Evolutionary conservation across 352 stramenopile species (phyloP).

Genomic region (Globisporangium apiculatum): DNA sequence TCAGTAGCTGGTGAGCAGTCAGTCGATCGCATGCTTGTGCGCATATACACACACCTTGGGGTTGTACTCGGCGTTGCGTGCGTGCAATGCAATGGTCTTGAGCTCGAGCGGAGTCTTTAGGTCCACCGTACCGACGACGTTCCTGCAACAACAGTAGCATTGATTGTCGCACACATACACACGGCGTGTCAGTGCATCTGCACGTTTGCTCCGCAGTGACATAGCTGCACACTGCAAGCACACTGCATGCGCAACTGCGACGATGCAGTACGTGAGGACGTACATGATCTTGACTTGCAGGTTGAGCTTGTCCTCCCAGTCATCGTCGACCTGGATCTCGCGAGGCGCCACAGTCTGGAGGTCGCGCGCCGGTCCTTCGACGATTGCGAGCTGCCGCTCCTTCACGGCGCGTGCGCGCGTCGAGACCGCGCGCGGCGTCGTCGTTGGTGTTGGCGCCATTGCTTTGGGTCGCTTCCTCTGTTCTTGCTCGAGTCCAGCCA

Average conservation of each 20-base stretch:
- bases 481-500: background rate
- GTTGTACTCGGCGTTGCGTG: slow-evolving; percentile 99
- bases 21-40: background rate
- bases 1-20: background rate
- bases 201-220: no score
- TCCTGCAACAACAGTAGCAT: slow-evolving; percentile 36
- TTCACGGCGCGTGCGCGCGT: slow-evolving; percentile 49
- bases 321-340: slow-evolving; percentile 70
- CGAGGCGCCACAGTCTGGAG: slow-evolving; percentile 34
- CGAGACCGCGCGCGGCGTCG: slow-evolving; percentile 1
- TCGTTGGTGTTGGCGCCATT: slow-evolving; percentile 10
- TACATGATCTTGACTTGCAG: slow-evolving; percentile 83
- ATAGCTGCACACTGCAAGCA: background rate
- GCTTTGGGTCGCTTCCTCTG: background rate
- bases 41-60: slow-evolving; percentile 68
- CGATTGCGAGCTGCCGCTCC: slow-evolving; percentile 62
- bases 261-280: background rate
- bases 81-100: slow-evolving; percentile 95
- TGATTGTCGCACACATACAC: background rate
- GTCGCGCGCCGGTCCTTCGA: slow-evolving; percentile 33
- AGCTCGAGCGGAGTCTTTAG: slow-evolving; percentile 94
- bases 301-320: slow-evolving; percentile 76
- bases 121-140: slow-evolving; percentile 94
- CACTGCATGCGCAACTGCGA: background rate
- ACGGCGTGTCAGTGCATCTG: background rate